Evolutionary conservation across 1,284 basidiomycete genomes (phyloP).

Genomic region (Naganishia liquefaciens): DNA sequence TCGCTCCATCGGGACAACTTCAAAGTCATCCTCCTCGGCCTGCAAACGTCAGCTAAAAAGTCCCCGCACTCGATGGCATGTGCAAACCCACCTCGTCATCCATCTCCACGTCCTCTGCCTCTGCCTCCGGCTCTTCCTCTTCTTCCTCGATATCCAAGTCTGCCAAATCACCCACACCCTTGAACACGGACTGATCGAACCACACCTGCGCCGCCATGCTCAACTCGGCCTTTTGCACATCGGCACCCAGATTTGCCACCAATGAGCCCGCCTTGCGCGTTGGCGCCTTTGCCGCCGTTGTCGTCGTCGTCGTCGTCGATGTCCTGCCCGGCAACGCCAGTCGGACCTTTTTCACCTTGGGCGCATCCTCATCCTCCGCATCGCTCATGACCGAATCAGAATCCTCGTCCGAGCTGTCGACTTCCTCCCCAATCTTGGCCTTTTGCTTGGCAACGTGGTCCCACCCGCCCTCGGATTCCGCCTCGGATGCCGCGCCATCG

Average conservation of each 20-base stretch:
- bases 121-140: slow-evolving; percentile 57
- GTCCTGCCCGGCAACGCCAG: slow-evolving; percentile 31
- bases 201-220: slow-evolving; percentile 68
- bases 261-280: slow-evolving; percentile 32
- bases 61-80: neutral
- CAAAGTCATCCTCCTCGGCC: slow-evolving; percentile 61
- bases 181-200: slow-evolving; percentile 95
- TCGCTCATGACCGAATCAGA: slow-evolving; percentile 44
- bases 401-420: slow-evolving; percentile 53
- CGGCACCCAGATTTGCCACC: slow-evolving; percentile 43
- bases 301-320: slow-evolving; percentile 9
- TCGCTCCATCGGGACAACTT: slow-evolving; percentile 67
- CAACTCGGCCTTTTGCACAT: slow-evolving; percentile 49
- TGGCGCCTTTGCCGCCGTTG: slow-evolving; percentile 16
- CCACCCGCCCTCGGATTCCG: slow-evolving; percentile 69
- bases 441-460: slow-evolving; percentile 69
- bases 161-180: slow-evolving; percentile 65
- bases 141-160: slow-evolving; percentile 57
- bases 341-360: slow-evolving; percentile 38
- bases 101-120: slow-evolving; percentile 51
- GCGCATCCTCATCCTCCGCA: slow-evolving; percentile 42
- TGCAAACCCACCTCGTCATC: slow-evolving; percentile 37
- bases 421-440: slow-evolving; percentile 60
- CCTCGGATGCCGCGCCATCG: slow-evolving; percentile 55
- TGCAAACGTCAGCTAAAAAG: slow-evolving; percentile 35